These are phyloP conservation scores for Myxozyma nipponensis DNA, from an alignment of 805 yeast genomes.

Conservation along the genomic window DNA sequence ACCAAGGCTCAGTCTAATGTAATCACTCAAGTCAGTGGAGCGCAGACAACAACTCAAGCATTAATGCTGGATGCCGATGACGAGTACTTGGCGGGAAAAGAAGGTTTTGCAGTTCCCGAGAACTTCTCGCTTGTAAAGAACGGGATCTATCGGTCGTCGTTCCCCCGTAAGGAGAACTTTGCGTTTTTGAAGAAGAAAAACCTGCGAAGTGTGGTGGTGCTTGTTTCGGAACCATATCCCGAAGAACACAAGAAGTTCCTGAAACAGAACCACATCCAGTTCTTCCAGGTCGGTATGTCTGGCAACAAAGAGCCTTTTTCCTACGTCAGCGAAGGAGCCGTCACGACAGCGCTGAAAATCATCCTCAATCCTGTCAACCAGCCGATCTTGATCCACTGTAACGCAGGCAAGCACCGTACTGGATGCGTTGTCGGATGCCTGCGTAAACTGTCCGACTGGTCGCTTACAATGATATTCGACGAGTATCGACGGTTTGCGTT, in stretches of 20 bases:
- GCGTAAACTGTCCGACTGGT: slow-evolving; percentile 86
- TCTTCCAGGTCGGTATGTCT: slow-evolving; percentile 86
- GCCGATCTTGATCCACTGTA: slow-evolving; percentile 90
- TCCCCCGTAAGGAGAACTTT: slow-evolving; percentile 84
- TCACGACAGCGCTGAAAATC: slow-evolving; percentile 76
- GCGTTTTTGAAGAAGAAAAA: slow-evolving; percentile 57
- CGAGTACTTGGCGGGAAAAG: not conserved
- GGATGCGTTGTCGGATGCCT: slow-evolving; percentile 95
- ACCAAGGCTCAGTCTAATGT: no score
- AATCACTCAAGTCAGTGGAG: no score
- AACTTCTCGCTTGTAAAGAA: slow-evolving; percentile 83
- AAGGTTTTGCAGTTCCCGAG: slow-evolving; percentile 53
- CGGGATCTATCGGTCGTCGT: slow-evolving; percentile 78
- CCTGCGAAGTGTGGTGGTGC: slow-evolving; percentile 71
- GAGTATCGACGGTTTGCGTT: slow-evolving; percentile 92
- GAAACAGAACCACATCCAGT: slow-evolving; percentile 53
- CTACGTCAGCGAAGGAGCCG: slow-evolving; percentile 58
- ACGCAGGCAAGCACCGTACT: slow-evolving; percentile 94
- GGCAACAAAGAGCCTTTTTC: slow-evolving; percentile 96
- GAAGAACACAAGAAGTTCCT: slow-evolving; percentile 65
- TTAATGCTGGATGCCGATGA: not conserved
- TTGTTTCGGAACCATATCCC: slow-evolving; percentile 92
- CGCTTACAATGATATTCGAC: slow-evolving; percentile 88
- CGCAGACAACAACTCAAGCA: no score
- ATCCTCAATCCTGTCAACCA: slow-evolving; percentile 83